Conservation (phyloP, 768 basidiomycete species). For the Pisolithus marmoratus region DNA sequence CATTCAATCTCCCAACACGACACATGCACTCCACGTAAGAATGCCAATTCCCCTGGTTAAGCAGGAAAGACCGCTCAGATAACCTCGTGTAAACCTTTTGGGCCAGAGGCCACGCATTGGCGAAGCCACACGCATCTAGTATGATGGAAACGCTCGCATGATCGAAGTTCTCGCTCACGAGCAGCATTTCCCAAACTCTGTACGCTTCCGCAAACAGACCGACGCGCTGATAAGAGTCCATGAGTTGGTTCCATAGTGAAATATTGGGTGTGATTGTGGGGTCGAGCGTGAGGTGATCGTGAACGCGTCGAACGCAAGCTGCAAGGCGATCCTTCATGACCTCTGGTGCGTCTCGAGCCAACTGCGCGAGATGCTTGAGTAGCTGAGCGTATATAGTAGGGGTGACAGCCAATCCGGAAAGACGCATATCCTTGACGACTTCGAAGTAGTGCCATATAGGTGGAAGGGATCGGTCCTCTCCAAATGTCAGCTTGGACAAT, state of each 20-base stretch:
- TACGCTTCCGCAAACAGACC: slow-evolving; percentile 67
- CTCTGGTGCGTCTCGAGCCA: slow-evolving; percentile 31
- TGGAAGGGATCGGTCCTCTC: slow-evolving; percentile 32
- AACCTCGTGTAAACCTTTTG: slow-evolving; percentile 51
- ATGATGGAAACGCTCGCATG: slow-evolving; percentile 73
- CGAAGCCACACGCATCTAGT: slow-evolving; percentile 75
- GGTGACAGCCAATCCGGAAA: slow-evolving; percentile 51
- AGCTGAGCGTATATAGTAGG: slow-evolving; percentile 63
- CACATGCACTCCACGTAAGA: slow-evolving; percentile 85
- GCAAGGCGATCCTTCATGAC: slow-evolving; percentile 32
- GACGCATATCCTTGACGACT: slow-evolving; percentile 77
- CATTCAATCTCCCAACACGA: slow-evolving; percentile 55
- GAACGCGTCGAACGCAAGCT: slow-evolving; percentile 54
- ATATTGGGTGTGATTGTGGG: slow-evolving; percentile 67
- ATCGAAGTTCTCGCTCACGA: slow-evolving; percentile 51
- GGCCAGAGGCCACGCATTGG: slow-evolving; percentile 46
- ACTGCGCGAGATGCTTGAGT: slow-evolving; percentile 46
- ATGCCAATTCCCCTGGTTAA: slow-evolving; percentile 73
- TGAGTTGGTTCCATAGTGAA: slow-evolving; percentile 73
- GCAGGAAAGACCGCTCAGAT: slow-evolving; percentile 39
- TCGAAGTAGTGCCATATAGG: slow-evolving; percentile 58
- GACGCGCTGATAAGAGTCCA: slow-evolving; percentile 84
- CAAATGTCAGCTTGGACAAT: slow-evolving; percentile 55
- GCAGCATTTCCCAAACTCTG: slow-evolving; percentile 75
- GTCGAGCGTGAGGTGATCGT: slow-evolving; percentile 76